Evolutionary conservation across 305 asterid species (phyloP), one percentile per base, ranked within the genome.

Genomic region (Rubia peregrina): DNA sequence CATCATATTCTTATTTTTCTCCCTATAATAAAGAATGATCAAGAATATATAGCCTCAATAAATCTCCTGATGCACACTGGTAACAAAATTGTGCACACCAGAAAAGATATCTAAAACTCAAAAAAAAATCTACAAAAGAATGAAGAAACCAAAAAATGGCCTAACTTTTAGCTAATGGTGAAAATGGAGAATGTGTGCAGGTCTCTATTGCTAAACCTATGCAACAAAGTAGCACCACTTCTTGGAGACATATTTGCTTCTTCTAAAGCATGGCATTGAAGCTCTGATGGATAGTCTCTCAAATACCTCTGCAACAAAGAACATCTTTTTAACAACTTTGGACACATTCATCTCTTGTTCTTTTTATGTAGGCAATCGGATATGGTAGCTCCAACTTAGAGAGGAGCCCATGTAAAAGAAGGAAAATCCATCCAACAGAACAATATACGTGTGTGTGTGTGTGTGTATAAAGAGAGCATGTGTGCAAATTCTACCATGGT

Each of bases 291-390:
- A 68, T 83, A 85, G 59, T 85, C 86, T 63, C 88, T 68, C 24
- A 85, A 59, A 69, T 83, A 85, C 12, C 90, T 30, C 36, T 30
- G 36, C 99, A 71, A 83, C 90, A 65, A 84, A 81, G 42, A 98
- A 90, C 77, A 68, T 86, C 81, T 88, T 88, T 76, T 89, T 91
- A 61, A 94, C 81, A 80, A 57, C 81, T 83, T 94, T 94, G 2
- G 99, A 94, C 61, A 94, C 93, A 84, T 83, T 89, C 98, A 89
- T 91, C 79, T 87, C 99, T 80, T 72, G 82, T 83, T 94, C 99
- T 83, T 94, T 94, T 73, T 89, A 96, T 17, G 98, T 87, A 59
- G 99, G 98, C 75, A 94, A 84, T 69, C 99, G 83, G 79, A 94
- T 88, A 71, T 97, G 95, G 78, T 85, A 91, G 74, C 99, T 89